Evolutionary conservation across 2,329 filamentous ascomycete genomes (phyloP).

Genomic region (Fusarium brevicatenulatum): DNA sequence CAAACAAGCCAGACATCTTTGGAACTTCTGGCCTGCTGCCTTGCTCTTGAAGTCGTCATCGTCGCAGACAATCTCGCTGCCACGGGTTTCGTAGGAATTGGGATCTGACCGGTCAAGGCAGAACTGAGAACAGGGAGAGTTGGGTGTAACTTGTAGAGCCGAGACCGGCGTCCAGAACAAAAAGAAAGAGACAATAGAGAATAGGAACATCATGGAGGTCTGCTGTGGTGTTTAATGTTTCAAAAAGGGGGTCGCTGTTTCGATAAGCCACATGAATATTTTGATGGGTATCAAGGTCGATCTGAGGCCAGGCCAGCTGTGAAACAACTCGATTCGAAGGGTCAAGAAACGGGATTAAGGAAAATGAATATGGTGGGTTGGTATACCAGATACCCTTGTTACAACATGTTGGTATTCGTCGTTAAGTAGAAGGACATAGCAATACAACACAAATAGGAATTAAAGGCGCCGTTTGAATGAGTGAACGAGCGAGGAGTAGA

Average conservation of each 20-base stretch:
- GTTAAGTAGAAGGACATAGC: not conserved
- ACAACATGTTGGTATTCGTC: constrained; percentile 12
- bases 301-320: constrained; percentile 35
- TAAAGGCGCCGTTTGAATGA: not conserved
- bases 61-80: constrained; percentile 59
- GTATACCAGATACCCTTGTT: constrained; percentile 27
- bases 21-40: constrained; percentile 56
- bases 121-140: constrained; percentile 63
- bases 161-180: constrained; percentile 42
- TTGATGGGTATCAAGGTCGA: not conserved
- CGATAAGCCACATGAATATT: not conserved
- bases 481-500: constrained; percentile 9
- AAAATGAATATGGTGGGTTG: not conserved
- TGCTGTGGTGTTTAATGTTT: constrained; percentile 6
- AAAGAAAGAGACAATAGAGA: constrained; percentile 8
- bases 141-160: constrained; percentile 62
- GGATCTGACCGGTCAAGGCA: constrained; percentile 60
- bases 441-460: not conserved
- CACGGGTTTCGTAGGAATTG: constrained; percentile 56
- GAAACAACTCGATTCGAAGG: constrained; percentile 19
- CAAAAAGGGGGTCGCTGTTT: constrained; percentile 6
- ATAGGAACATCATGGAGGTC: constrained; percentile 6
- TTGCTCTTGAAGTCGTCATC: constrained; percentile 56
- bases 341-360: not conserved
- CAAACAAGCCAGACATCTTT: constrained; percentile 62